Base-by-base conservation (phyloP, 1,284 basidiomycete species). In the Cystobasidium sp. region DNA sequence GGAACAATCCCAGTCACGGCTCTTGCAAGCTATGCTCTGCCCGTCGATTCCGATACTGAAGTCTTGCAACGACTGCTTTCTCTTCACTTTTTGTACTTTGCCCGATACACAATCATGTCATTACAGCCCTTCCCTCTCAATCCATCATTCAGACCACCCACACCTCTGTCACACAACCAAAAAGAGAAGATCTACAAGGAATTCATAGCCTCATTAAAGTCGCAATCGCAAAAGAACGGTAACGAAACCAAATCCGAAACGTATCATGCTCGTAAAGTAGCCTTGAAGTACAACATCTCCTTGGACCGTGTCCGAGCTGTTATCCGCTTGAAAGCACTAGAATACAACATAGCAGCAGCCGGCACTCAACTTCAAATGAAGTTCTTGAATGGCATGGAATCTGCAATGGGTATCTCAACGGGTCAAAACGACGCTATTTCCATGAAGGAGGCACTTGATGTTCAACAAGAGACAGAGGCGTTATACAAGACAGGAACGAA, bases 231-330 rank as follows among this genome's bases (percentile, higher is more conserved):
- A 39, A 39, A 22, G 10, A 10, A 10, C 55, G 55, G 18, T 51
- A 22, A 59, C 47, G 73, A 69, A 55, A 43, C 24, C 22, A 70
- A 66, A 61, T 68, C 41, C 6, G 77, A 84, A 56, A 77, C 80
- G 59, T 88, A 89, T 79, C 87, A 84, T 74, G 84, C 90, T 46
- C 87, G 91, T 41, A 82, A 81, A 7, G 84, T 94, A 12, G 86
- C 90, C 39, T 82, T 85, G 66, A 85, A 83, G 52, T 87, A 88
- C 81, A 86, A 88, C 65, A 78, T 92, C 58, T 88, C 89, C 76
- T 84, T 92, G 76, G 88, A 89, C 80, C 89, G 92, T 39, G 85
- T 93, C 20, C 88, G 91, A 67, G 91, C 92, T 0, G 90, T 93
- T 71, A 82, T 94, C 58, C 85, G 90, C 53, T 82, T 94, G 78